Percentiles rank a stretch among this genome's conserved stretches.
These are phyloP conservation scores for Tetrastigma voinierianum DNA, from an alignment of 164 flowering plant genomes.

Conservation along the genomic window DNA sequence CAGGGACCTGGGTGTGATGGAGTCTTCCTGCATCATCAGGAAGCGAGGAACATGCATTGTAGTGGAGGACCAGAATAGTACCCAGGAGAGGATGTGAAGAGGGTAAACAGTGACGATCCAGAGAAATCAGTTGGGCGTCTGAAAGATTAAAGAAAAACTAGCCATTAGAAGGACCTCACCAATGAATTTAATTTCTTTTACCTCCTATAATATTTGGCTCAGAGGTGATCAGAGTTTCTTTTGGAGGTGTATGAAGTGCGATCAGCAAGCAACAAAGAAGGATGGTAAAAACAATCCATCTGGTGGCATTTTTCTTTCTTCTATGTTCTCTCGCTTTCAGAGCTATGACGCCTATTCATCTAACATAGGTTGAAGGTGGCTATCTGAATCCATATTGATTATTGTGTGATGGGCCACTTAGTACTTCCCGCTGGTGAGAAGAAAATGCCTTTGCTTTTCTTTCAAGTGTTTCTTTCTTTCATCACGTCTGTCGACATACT, in stretches of 20 bases:
- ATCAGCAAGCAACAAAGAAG: no score
- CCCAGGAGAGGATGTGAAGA: constrained; percentile 26
- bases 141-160: no score
- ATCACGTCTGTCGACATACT: constrained; percentile 13
- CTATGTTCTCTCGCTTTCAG: no score
- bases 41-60: constrained; percentile 15
- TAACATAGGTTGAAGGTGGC: background rate
- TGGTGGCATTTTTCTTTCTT: no score
- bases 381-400: constrained; percentile 6
- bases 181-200: no score
- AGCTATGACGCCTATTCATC: no score
- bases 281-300: no score
- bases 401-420: background rate
- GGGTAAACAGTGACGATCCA: constrained; percentile 32
- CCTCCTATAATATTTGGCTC: no score
- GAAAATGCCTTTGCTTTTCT: constrained; percentile 45
- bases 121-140: constrained; percentile 62
- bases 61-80: constrained; percentile 16
- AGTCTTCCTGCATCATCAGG: constrained; percentile 16
- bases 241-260: no score
- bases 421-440: constrained; percentile 28
- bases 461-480: constrained; percentile 27
- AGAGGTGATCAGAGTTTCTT: no score
- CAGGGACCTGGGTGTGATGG: constrained; percentile 2
- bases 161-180: no score